These are phyloP conservation scores for Phaeotremella skinneri DNA, from an alignment of 768 basidiomycete genomes.

Conservation along the genomic window DNA sequence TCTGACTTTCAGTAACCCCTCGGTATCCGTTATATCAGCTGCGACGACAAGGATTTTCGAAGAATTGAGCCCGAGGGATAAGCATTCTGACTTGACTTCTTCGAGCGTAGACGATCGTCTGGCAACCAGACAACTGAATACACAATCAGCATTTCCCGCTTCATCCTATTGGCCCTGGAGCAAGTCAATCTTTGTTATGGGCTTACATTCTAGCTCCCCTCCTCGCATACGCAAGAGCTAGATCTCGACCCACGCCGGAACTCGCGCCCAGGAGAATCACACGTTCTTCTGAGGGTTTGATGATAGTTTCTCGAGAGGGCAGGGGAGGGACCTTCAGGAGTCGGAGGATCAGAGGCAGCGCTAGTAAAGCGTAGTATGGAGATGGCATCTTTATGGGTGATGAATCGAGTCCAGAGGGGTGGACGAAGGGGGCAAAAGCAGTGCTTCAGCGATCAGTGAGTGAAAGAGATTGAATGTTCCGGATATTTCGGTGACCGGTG, in stretches of 20 bases:
- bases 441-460: no score
- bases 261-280: constrained; percentile 80
- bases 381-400: background rate
- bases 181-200: background rate
- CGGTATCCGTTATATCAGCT: constrained; percentile 65
- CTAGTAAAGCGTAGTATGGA: constrained; percentile 12
- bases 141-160: background rate
- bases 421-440: no score
- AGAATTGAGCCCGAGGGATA: constrained; percentile 15
- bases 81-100: constrained; percentile 60
- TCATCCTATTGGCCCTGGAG: background rate
- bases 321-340: constrained; percentile 20
- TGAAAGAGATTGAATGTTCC: no score
- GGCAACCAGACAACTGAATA: constrained; percentile 64
- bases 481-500: no score
- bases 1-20: constrained; percentile 67
- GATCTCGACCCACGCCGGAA: constrained; percentile 71
- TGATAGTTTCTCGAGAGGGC: constrained; percentile 30
- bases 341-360: constrained; percentile 23
- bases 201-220: constrained; percentile 62
- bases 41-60: constrained; percentile 56
- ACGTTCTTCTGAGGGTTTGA: constrained; percentile 59
- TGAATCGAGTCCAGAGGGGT: background rate
- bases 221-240: constrained; percentile 68
- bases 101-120: constrained; percentile 61